A percentile compares a stretch with the other conserved stretches of the same genome.
These are phyloP conservation scores for Colletotrichum tanaceti DNA, from an alignment of 2,329 filamentous ascomycete species.

Conservation along the genomic window DNA sequence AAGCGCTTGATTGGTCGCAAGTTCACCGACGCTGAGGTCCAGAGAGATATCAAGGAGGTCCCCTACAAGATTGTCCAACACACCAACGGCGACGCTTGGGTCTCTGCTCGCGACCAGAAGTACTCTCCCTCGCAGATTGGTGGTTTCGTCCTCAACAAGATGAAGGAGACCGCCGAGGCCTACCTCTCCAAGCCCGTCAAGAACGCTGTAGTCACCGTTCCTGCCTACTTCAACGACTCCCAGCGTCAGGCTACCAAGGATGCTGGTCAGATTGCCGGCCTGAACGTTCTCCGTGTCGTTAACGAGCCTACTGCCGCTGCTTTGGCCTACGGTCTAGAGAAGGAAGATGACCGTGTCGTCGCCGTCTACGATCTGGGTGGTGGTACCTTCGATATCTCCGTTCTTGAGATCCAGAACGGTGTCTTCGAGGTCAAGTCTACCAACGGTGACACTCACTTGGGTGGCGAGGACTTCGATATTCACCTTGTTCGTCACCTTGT, in stretches of 20 bases:
- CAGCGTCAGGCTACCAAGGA: conserved; percentile 99
- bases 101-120: conserved; percentile 91
- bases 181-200: conserved; percentile 91
- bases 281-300: conserved; percentile 96
- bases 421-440: conserved; percentile 99
- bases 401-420: conserved; percentile 96
- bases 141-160: conserved; percentile 96
- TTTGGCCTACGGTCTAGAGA: conserved; percentile 95
- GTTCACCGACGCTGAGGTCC: conserved; percentile 92
- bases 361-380: conserved; percentile 98
- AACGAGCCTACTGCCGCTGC: conserved; percentile 98
- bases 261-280: conserved; percentile 93
- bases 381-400: conserved; percentile 99
- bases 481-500: conserved; percentile 93
- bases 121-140: conserved; percentile 99
- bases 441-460: conserved; percentile 98
- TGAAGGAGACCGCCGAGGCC: conserved; percentile 98
- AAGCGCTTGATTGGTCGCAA: conserved; percentile 99
- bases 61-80: conserved; percentile 99
- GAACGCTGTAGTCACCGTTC: conserved; percentile 97
- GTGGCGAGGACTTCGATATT: conserved; percentile 98
- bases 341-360: conserved; percentile 88
- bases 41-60: conserved; percentile 96
- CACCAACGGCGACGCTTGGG: conserved; percentile 96
- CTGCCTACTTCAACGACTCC: conserved; percentile 98